A percentile compares a stretch with the other conserved stretches of the same genome.
Evolutionary conservation across 345 rosid species (phyloP).

Genomic region (Firmiana major): DNA sequence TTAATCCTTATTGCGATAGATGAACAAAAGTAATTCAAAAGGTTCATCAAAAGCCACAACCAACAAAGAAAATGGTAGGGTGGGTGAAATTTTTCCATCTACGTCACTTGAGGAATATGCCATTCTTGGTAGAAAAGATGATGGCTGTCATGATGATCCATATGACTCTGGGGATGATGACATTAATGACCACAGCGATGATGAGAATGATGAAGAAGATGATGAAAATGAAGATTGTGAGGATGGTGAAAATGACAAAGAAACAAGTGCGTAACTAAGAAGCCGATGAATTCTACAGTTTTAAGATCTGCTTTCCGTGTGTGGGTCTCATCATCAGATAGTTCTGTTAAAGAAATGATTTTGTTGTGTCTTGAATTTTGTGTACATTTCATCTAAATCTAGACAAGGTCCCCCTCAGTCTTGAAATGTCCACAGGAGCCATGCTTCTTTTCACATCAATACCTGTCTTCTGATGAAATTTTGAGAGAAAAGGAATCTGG

Average conservation of each 20-base stretch:
- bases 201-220: slow-evolving; percentile 18
- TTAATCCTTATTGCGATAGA: slow-evolving; percentile 45
- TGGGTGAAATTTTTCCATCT: slow-evolving; percentile 58
- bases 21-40: slow-evolving; percentile 54
- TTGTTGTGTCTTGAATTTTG: too few species aligned
- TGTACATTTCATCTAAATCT: too few species aligned
- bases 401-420: neutral
- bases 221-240: slow-evolving; percentile 15
- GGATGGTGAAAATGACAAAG: slow-evolving; percentile 3
- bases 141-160: slow-evolving; percentile 17
- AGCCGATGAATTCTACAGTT: neutral
- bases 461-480: neutral
- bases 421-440: too few species aligned
- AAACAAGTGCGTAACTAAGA: neutral
- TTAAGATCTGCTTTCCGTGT: too few species aligned
- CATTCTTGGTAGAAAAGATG: slow-evolving; percentile 26
- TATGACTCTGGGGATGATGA: slow-evolving; percentile 21
- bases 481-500: neutral
- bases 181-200: slow-evolving; percentile 14
- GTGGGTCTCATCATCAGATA: too few species aligned
- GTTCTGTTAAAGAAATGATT: too few species aligned
- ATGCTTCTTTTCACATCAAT: too few species aligned
- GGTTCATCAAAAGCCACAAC: slow-evolving; percentile 34
- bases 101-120: slow-evolving; percentile 63
- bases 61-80: slow-evolving; percentile 47